Percentiles rank a stretch among this genome's conserved stretches.
These are phyloP conservation scores for Metschnikowia peoriensis DNA, from an alignment of 805 yeast genomes.

Conservation along the genomic window DNA sequence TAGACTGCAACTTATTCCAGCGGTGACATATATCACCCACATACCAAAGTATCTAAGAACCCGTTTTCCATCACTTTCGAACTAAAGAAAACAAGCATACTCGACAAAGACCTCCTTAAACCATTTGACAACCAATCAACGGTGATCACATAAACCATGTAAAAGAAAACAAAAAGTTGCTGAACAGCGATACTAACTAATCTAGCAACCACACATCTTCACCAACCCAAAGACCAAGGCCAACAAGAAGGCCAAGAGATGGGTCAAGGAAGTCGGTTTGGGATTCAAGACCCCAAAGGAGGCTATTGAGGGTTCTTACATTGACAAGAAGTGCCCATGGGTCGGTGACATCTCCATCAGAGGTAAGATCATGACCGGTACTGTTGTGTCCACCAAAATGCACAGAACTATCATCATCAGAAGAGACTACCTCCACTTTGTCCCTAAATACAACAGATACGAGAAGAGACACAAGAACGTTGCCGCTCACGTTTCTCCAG, in stretches of 20 bases:
- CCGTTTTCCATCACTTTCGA: no score
- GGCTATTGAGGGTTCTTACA: constrained; percentile 98
- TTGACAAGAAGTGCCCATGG: constrained; percentile 99
- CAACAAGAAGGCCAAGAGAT: constrained; percentile 98
- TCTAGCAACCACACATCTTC: constrained; percentile 99
- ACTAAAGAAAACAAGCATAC: no score
- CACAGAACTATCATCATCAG: constrained; percentile 99
- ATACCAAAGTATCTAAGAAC: no score
- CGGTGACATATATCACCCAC: no score
- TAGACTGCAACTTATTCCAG: no score
- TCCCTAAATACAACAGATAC: constrained; percentile 99
- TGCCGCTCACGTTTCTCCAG: constrained; percentile 99
- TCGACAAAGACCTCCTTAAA: not conserved
- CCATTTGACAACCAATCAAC: not conserved
- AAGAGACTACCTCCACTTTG: constrained; percentile 99
- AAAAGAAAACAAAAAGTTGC: not conserved
- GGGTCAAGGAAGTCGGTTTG: constrained; percentile 99
- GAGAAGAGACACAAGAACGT: constrained; percentile 99
- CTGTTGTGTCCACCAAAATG: constrained; percentile 99
- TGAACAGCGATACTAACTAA: constrained; percentile 35
- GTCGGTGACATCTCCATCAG: constrained; percentile 96
- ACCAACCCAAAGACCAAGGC: constrained; percentile 99
- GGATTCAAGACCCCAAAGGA: constrained; percentile 99
- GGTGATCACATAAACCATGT: no score
- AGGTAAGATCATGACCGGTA: constrained; percentile 99